Base-by-base conservation (phyloP, 169 alveolate genomes). In the Plasmodium blacklocki region DNA sequence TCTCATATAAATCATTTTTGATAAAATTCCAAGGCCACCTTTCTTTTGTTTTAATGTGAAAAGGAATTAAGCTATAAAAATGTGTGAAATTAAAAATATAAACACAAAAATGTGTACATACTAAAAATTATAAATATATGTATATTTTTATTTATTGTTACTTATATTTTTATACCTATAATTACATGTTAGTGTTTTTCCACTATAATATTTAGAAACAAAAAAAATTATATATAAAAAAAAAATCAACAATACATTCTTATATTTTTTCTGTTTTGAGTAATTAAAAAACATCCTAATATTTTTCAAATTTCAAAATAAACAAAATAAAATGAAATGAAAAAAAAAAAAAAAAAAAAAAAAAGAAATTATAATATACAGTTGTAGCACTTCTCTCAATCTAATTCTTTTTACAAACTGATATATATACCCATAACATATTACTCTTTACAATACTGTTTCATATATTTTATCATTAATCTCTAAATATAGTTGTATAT, bases 151-250 rank as follows among this genome's bases (percentile, higher is more conserved):
- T 66, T 12, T 66, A 66, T 4, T 18, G 7, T 11, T 32, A 6
- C 9, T 12, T 32, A 23, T 26, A 11, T 39, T 26, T 39, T 39
- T 66, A 66, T 66, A 66, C 73, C 73, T 66, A 32, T 29, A n/a
- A 21, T n/a, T 66, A 49, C 47, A 49, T 12, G 47, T 23, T 11
- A 49, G 18, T 18, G 23, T 71, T 47, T 8, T 18, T 8, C 52
- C 23, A 47, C 78, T 19, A n/a, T 47, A 71, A 71, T 15, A 71
- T 5, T 14, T 32, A 2, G 58, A 39, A 12, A 49, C 78, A 71
- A n/a, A 71, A 71, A 71, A 49, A 26, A 14, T 14, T 19, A 26
- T 71, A 19, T 52, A 71, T 71, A 71, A 19, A 50, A 71, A 71
- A 71, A 71, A 19, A n/a, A 50, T 71, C 64, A 71, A n/a, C 64